These are phyloP conservation scores for Paecilomyces sp. DNA, from an alignment of 2,329 filamentous ascomycete genomes.

Conservation along the genomic window DNA sequence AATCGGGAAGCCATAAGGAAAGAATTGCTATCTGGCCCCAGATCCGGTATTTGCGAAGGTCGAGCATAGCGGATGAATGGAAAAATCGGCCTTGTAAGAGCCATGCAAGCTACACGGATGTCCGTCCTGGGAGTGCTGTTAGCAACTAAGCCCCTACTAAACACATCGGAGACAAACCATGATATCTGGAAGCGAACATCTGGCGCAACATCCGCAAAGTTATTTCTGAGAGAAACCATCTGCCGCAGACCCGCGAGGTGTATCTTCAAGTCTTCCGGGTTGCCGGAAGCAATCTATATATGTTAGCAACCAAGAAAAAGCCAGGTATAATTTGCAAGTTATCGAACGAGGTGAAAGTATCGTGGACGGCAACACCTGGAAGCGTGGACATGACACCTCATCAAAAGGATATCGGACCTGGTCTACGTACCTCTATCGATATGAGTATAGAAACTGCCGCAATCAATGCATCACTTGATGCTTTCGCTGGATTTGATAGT, in stretches of 20 bases:
- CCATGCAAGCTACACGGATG: constrained; percentile 33
- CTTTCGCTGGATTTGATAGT: constrained; percentile 28
- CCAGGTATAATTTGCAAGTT: no score
- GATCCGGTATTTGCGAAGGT: constrained; percentile 20
- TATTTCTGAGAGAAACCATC: constrained; percentile 31
- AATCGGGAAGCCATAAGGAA: constrained; percentile 24
- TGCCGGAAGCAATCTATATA: constrained; percentile 29
- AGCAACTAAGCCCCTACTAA: not conserved
- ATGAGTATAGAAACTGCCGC: constrained; percentile 32
- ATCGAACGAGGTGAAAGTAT: no score
- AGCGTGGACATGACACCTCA: no score
- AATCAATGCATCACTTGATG: constrained; percentile 32
- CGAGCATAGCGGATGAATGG: constrained; percentile 28
- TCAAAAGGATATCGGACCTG: no score
- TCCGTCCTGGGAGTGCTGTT: constrained; percentile 24
- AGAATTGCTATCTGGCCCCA: constrained; percentile 22
- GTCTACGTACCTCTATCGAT: constrained; percentile 27
- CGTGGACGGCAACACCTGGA: no score
- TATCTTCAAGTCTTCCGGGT: constrained; percentile 32
- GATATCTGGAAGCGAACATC: constrained; percentile 33
- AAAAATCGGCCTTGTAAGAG: constrained; percentile 30
- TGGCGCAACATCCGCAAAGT: constrained; percentile 28
- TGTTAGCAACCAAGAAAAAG: constrained; percentile 5
- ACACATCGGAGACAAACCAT: constrained; percentile 19
- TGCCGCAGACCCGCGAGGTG: constrained; percentile 32